Conservation (phyloP, 495 filamentous ascomycete genomes). For the Hyaloscypha variabilis region DNA sequence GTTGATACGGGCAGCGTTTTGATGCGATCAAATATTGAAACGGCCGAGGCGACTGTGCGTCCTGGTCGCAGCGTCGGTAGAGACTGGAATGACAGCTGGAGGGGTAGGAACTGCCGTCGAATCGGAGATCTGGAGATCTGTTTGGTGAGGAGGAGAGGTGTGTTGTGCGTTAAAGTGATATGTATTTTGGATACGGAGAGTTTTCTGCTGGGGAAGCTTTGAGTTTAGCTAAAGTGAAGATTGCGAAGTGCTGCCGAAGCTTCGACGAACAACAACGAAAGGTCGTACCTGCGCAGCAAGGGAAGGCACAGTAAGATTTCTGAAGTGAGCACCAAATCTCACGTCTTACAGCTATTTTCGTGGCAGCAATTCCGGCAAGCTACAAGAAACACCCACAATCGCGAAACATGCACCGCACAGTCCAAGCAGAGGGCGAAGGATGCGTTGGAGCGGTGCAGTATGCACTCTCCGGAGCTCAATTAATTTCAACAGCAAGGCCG, state of each 20-base stretch:
- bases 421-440: conserved; percentile 5
- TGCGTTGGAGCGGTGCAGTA: background rate
- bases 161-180: background rate
- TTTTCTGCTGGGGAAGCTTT: background rate
- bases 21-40: conserved; percentile 24
- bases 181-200: background rate
- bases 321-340: background rate
- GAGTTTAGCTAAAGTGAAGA: background rate
- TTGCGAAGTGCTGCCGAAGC: background rate
- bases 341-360: background rate
- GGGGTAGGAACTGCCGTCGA: background rate
- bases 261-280: background rate
- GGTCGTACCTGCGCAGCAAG: no score
- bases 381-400: conserved; percentile 5
- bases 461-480: background rate
- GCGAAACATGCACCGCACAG: background rate
- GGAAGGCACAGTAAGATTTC: background rate
- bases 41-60: conserved; percentile 13
- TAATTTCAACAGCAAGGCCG: background rate
- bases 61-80: conserved; percentile 3
- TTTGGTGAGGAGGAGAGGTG: background rate
- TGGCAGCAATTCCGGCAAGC: conserved; percentile 1
- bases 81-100: background rate
- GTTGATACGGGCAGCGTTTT: conserved; percentile 19
- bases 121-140: conserved; percentile 4